A percentile compares a stretch with the other conserved stretches of the same genome.
Evolutionary conservation across 495 filamentous ascomycete species (phyloP).

Genomic region (Achaetomiella virescens): DNA sequence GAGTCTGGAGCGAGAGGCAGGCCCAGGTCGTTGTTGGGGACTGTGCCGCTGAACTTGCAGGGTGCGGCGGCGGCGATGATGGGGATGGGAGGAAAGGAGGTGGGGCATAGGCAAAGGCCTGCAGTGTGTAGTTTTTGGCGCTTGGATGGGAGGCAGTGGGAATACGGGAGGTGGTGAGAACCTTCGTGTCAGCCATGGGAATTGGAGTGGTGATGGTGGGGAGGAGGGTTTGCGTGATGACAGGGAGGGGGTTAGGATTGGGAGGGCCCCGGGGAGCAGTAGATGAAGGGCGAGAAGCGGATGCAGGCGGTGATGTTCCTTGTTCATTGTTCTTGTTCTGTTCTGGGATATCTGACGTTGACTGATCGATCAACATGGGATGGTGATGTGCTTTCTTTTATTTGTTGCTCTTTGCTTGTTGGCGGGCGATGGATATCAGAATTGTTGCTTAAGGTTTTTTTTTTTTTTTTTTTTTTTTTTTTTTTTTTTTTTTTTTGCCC

Average conservation of each 20-base stretch:
- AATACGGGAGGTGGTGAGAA: background rate
- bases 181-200: too few species aligned
- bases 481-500: too few species aligned
- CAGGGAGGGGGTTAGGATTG: background rate
- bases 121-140: conserved; percentile 14
- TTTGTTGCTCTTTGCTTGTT: background rate
- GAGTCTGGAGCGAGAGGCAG: background rate
- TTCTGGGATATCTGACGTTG: conserved; percentile 6
- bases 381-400: background rate
- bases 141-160: conserved; percentile 15
- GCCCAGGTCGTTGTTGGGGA: too few species aligned
- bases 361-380: background rate
- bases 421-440: too few species aligned
- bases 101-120: conserved; percentile 7
- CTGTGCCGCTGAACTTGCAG: background rate
- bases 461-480: too few species aligned
- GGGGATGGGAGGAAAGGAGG: background rate
- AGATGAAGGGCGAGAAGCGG: background rate
- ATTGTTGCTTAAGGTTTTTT: too few species aligned
- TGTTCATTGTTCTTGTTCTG: background rate
- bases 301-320: background rate
- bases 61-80: background rate
- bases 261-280: background rate
- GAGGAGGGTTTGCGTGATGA: too few species aligned
- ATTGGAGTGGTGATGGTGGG: background rate